Evolutionary conservation across 352 stramenopile species (phyloP).

Genomic region (Aphanomyces cochlioides): DNA sequence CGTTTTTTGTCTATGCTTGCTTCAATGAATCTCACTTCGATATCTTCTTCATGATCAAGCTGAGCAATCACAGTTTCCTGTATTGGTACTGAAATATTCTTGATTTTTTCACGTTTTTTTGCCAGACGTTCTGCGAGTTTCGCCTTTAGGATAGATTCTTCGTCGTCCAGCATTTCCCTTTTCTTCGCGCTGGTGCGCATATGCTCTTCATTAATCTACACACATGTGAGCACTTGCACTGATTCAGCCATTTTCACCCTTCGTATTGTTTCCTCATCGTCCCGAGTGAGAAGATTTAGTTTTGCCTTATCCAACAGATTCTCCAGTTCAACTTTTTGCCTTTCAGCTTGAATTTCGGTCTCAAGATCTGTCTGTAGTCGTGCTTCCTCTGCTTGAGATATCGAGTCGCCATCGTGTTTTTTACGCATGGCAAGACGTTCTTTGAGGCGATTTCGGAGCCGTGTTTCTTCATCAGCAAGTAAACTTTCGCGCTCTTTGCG

Average conservation of each 20-base stretch:
- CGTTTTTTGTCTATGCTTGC: slow-evolving; percentile 26
- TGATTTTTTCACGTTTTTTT: slow-evolving; percentile 33
- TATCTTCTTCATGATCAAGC: slow-evolving; percentile 29
- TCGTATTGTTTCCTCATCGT: slow-evolving; percentile 21
- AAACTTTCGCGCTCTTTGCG: slow-evolving; percentile 14
- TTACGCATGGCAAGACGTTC: slow-evolving; percentile 25
- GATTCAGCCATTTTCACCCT: not conserved
- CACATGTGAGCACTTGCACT: not conserved
- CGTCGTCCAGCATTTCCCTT: slow-evolving; percentile 35
- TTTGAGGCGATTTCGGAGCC: slow-evolving; percentile 7
- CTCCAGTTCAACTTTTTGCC: slow-evolving; percentile 40
- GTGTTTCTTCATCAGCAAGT: slow-evolving; percentile 20
- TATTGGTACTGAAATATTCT: not conserved
- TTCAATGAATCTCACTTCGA: slow-evolving; percentile 32
- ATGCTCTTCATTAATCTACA: slow-evolving; percentile 48
- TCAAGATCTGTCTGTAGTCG: slow-evolving; percentile 32
- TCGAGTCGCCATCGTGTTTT: slow-evolving; percentile 9
- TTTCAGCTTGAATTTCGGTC: slow-evolving; percentile 13
- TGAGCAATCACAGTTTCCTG: not conserved
- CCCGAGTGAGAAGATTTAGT: not conserved
- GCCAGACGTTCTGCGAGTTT: slow-evolving; percentile 50
- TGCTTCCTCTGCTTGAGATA: slow-evolving; percentile 8
- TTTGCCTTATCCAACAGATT: slow-evolving; percentile 20
- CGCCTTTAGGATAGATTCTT: slow-evolving; percentile 43
- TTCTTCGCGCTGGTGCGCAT: slow-evolving; percentile 37